These are phyloP conservation scores for Penicillium paradoxum DNA, from an alignment of 495 filamentous ascomycete species.

Conservation along the genomic window DNA sequence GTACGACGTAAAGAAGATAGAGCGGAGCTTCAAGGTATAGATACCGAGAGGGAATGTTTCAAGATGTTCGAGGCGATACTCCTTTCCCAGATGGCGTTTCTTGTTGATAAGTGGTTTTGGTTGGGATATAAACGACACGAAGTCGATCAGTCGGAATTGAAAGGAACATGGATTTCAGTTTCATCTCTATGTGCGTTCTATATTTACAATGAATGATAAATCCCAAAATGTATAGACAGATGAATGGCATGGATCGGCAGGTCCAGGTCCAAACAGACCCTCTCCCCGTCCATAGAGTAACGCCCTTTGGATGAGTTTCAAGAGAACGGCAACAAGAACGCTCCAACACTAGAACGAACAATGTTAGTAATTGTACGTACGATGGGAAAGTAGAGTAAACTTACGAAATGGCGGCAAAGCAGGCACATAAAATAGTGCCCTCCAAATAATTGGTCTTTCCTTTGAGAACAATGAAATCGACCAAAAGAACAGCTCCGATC, in stretches of 20 bases:
- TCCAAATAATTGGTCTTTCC: conserved; percentile 75
- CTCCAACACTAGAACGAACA: not conserved
- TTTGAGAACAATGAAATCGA: conserved; percentile 74
- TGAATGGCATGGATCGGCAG: not conserved
- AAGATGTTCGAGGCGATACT: not conserved
- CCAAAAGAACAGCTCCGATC: conserved; percentile 67
- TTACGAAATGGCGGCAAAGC: conserved; percentile 17
- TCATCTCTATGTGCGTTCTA: not conserved
- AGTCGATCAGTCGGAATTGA: not conserved
- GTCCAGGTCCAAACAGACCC: not conserved
- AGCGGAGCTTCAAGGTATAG: not conserved
- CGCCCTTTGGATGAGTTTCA: not conserved
- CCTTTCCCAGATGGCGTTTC: not conserved
- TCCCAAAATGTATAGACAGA: not conserved
- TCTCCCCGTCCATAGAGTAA: no score
- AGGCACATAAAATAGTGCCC: conserved; percentile 63
- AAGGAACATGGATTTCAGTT: not conserved
- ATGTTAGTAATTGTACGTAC: not conserved
- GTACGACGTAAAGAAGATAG: not conserved
- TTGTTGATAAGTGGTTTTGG: not conserved
- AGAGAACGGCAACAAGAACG: not conserved
- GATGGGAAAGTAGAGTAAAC: not conserved
- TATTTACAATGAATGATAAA: not conserved
- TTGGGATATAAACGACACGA: not conserved
- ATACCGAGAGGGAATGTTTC: not conserved